Conservation (phyloP, 768 basidiomycete genomes). For the Termitomyces sp. region DNA sequence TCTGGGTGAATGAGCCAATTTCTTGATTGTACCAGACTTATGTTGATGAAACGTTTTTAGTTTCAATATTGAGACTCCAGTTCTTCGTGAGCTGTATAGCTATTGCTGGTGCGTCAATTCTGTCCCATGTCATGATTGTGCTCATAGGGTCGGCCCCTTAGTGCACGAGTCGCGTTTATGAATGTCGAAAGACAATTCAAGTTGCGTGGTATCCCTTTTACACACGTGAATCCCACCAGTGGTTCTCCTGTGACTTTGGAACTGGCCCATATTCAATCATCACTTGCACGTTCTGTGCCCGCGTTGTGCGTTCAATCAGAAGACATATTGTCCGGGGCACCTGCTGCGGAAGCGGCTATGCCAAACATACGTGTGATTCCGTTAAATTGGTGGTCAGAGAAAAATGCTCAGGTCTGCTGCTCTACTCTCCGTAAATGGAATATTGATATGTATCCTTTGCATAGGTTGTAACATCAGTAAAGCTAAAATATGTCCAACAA, state of each 20-base stretch:
- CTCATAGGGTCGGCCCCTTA: conserved; percentile 20
- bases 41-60: conserved; percentile 23
- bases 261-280: conserved; percentile 58
- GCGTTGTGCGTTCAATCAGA: conserved; percentile 78
- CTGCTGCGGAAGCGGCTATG: conserved; percentile 90
- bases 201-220: conserved; percentile 70
- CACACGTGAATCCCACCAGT: conserved; percentile 58
- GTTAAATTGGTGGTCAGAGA: conserved; percentile 87
- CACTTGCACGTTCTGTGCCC: conserved; percentile 72
- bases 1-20: conserved; percentile 14
- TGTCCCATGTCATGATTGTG: background rate
- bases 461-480: conserved; percentile 84
- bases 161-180: conserved; percentile 86
- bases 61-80: conserved; percentile 68
- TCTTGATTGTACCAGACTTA: background rate
- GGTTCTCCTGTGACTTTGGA: conserved; percentile 35
- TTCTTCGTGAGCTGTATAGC: conserved; percentile 73
- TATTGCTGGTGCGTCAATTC: conserved; percentile 68
- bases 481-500: conserved; percentile 85
- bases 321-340: conserved; percentile 75
- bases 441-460: conserved; percentile 1
- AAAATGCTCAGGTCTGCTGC: conserved; percentile 47
- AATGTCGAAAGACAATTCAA: conserved; percentile 88
- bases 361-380: conserved; percentile 87
- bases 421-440: conserved; percentile 3